These are phyloP conservation scores for Starmerella sirachaensis DNA, from an alignment of 805 yeast species.

Conservation along the genomic window DNA sequence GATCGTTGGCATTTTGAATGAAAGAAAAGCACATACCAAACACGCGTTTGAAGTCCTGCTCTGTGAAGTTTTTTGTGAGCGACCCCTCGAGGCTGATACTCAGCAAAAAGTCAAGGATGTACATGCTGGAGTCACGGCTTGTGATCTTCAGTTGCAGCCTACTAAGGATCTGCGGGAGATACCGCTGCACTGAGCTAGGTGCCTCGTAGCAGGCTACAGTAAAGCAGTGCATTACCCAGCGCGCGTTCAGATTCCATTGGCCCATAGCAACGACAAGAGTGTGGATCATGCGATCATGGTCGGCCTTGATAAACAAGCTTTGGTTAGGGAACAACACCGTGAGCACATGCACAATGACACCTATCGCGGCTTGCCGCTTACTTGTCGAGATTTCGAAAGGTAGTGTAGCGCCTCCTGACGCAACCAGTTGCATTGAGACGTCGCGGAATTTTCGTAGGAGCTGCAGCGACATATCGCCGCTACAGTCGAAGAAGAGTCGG, in stretches of 20 bases:
- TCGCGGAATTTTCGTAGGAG: conserved; percentile 8
- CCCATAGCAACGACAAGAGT: conserved; percentile 50
- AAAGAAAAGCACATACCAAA: conserved; percentile 75
- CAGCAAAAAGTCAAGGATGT: conserved; percentile 61
- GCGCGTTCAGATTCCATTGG: conserved; percentile 52
- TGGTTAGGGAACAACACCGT: conserved; percentile 45
- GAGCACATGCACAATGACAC: conserved; percentile 40
- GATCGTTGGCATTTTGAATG: conserved; percentile 57
- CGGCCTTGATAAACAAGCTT: conserved; percentile 39
- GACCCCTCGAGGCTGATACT: conserved; percentile 55
- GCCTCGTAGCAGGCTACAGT: conserved; percentile 71
- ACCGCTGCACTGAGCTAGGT: conserved; percentile 60
- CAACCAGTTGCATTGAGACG: conserved; percentile 4
- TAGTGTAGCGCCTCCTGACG: conserved; percentile 9
- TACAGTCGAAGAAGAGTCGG: conserved; percentile 36
- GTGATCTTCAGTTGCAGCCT: conserved; percentile 65
- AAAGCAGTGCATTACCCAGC: conserved; percentile 65
- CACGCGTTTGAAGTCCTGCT: conserved; percentile 65
- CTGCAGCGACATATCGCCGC: conserved; percentile 21
- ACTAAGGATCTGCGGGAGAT: conserved; percentile 54
- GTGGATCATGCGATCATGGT: conserved; percentile 52
- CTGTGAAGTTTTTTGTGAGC: conserved; percentile 57
- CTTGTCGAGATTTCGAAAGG: conserved; percentile 4
- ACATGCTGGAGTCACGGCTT: conserved; percentile 54
- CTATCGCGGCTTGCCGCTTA: conserved; percentile 30